These are phyloP conservation scores for Lophiostoma macrostomum DNA, from an alignment of 495 filamentous ascomycete genomes.

Conservation along the genomic window DNA sequence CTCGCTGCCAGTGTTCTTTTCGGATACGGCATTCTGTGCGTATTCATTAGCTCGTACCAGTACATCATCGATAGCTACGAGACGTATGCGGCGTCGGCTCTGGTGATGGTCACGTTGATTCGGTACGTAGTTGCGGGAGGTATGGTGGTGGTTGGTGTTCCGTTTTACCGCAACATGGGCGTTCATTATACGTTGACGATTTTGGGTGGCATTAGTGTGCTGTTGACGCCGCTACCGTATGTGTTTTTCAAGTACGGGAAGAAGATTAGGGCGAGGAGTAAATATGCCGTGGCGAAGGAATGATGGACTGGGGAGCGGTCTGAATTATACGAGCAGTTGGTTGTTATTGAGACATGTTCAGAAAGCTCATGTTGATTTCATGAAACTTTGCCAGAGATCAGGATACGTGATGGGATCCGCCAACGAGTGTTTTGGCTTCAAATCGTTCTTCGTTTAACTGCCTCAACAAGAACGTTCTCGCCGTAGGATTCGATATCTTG, in stretches of 20 bases:
- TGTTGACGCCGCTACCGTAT: slow-evolving; percentile 55
- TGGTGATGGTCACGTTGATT: slow-evolving; percentile 36
- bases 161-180: slow-evolving; percentile 54
- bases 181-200: slow-evolving; percentile 58
- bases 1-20: slow-evolving; percentile 50
- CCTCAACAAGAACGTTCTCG: no score
- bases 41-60: slow-evolving; percentile 41
- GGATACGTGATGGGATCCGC: no score
- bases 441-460: no score
- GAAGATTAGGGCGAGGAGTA: slow-evolving; percentile 47
- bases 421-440: no score
- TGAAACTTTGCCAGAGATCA: no score
- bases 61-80: slow-evolving; percentile 41
- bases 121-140: slow-evolving; percentile 41
- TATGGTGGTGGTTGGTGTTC: slow-evolving; percentile 46
- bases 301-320: no score
- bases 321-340: no score
- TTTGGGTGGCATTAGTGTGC: slow-evolving; percentile 48
- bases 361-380: no score
- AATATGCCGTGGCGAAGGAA: slow-evolving; percentile 40
- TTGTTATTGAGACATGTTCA: no score
- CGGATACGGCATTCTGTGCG: slow-evolving; percentile 52
- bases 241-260: slow-evolving; percentile 52
- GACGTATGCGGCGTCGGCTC: slow-evolving; percentile 33
- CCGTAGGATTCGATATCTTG: no score